A percentile compares a stretch with the other conserved stretches of the same genome.
Conservation (phyloP, 495 filamentous ascomycete species). For the Cercophora samala region DNA sequence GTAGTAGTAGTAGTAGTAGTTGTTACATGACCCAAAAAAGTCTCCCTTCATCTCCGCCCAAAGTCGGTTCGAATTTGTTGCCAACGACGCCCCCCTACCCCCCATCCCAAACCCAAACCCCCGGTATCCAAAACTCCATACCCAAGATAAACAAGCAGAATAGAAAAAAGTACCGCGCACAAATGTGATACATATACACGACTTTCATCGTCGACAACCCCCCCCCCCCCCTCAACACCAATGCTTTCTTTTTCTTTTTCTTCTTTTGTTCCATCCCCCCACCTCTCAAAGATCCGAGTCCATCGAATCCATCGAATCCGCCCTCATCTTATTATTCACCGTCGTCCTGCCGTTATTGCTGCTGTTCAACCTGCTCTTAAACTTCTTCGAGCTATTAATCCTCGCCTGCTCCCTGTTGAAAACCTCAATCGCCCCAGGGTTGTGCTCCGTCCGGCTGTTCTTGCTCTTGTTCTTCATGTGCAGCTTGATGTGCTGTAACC, state of each 20-base stretch:
- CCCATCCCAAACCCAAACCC: background rate
- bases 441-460: slow-evolving; percentile 29
- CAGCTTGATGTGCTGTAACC: slow-evolving; percentile 38
- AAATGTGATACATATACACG: background rate
- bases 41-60: background rate
- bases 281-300: background rate
- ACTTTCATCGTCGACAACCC: background rate
- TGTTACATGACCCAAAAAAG: background rate
- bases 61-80: background rate
- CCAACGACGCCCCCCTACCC: background rate
- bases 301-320: background rate
- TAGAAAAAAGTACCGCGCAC: background rate
- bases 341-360: background rate
- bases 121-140: background rate
- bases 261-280: too few species aligned
- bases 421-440: slow-evolving; percentile 25
- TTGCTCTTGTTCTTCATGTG: slow-evolving; percentile 32
- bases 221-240: too few species aligned
- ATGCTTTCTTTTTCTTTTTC: background rate
- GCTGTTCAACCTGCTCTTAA: background rate
- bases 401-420: slow-evolving; percentile 30
- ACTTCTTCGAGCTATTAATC: slow-evolving; percentile 11
- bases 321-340: background rate
- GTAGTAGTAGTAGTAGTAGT: too few species aligned
- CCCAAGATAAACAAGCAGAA: background rate